phyloP scores from a whole-genome alignment of 1,284 basidiomycete genomes.

The Cryptococcus depauperatus region DNA sequence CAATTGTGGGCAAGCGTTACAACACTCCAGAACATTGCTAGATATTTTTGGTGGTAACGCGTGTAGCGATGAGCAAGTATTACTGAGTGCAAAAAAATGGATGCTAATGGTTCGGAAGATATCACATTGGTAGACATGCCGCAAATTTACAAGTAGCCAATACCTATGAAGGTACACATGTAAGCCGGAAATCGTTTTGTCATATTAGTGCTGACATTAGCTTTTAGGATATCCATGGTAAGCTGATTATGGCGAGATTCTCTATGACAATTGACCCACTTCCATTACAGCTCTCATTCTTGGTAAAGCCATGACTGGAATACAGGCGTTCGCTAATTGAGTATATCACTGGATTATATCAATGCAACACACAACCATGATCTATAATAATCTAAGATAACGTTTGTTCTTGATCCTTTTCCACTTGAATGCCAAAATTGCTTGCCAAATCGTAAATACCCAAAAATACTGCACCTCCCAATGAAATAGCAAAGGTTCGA shows the following conservation, averaged over 20 bases:
- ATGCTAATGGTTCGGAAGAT: conserved; percentile 45
- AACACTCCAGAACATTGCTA: conserved; percentile 67
- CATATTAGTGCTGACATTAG: conserved; percentile 8
- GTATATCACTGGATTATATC: no score
- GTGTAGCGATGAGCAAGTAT: conserved; percentile 70
- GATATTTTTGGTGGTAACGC: conserved; percentile 90
- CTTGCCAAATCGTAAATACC: conserved; percentile 69
- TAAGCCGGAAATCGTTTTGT: conserved; percentile 8
- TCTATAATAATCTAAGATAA: neutral
- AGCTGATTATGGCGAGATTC: no score
- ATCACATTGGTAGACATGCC: conserved; percentile 81
- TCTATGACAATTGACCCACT: neutral
- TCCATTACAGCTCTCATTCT: conserved; percentile 59
- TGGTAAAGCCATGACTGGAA: conserved; percentile 81
- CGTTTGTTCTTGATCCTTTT: neutral
- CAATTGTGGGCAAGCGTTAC: conserved; percentile 85
- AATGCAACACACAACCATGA: neutral
- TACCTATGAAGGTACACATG: conserved; percentile 70
- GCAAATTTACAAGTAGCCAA: conserved; percentile 81
- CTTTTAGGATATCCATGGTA: conserved; percentile 62
- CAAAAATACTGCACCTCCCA: conserved; percentile 93
- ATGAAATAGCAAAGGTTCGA: conserved; percentile 88
- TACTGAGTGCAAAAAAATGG: neutral
- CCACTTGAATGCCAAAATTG: conserved; percentile 22
- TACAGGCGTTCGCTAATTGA: conserved; percentile 59